These are phyloP conservation scores for Globisporangium radiosum DNA, from an alignment of 352 stramenopile genomes.

Conservation along the genomic window DNA sequence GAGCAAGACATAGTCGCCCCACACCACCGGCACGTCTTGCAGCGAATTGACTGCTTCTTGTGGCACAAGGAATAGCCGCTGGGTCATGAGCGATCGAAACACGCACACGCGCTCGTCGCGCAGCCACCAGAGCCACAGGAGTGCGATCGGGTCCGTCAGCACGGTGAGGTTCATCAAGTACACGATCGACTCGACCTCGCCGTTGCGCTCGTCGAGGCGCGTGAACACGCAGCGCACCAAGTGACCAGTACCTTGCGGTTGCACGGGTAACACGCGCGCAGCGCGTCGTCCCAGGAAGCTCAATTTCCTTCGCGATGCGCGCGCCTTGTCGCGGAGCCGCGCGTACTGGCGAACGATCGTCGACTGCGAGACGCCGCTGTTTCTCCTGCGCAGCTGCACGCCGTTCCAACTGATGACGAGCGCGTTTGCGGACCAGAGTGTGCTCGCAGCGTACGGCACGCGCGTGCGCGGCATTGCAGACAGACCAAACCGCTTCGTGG, in stretches of 20 bases:
- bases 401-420: slow-evolving; percentile 10
- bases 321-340: not conserved
- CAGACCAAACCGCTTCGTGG: not conserved
- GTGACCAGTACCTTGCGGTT: not conserved
- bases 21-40: not conserved
- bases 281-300: not conserved
- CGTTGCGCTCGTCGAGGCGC: not conserved
- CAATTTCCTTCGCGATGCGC: not conserved
- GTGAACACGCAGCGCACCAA: not conserved
- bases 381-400: not conserved
- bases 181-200: slow-evolving; percentile 6
- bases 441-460: slow-evolving; percentile 9
- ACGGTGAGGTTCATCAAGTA: slow-evolving; percentile 10
- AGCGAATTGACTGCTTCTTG: not conserved
- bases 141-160: slow-evolving; percentile 11
- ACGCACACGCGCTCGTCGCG: not conserved
- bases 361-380: not conserved
- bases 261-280: not conserved
- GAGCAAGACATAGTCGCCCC: not conserved
- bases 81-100: not conserved
- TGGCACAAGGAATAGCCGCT: slow-evolving; percentile 2
- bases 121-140: slow-evolving; percentile 1
- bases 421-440: slow-evolving; percentile 11
- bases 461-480: slow-evolving; percentile 5
- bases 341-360: not conserved